These are phyloP conservation scores for Tinospora cordifolia DNA, from an alignment of 164 flowering plant species.

Conservation along the genomic window DNA sequence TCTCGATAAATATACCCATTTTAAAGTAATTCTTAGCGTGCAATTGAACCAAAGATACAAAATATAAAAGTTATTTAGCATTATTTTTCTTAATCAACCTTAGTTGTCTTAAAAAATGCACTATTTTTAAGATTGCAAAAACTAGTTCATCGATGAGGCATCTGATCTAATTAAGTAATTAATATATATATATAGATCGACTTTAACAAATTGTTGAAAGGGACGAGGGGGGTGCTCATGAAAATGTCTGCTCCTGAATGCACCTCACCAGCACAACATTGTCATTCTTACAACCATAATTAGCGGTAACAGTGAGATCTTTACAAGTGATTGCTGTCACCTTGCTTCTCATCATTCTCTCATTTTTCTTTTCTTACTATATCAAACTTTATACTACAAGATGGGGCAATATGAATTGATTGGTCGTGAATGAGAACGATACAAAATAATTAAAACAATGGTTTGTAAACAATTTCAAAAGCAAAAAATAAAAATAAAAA, in stretches of 20 bases:
- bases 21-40: too few relatives aligned
- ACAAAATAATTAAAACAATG: conserved; percentile 12
- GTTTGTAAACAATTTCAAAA: not conserved
- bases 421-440: conserved; percentile 20
- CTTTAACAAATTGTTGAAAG: not conserved
- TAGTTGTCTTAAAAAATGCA: too few relatives aligned
- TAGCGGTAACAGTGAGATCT: conserved; percentile 22
- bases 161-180: too few relatives aligned
- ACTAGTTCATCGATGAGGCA: too few relatives aligned
- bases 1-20: too few relatives aligned
- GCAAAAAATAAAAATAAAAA: not conserved
- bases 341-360: conserved; percentile 44
- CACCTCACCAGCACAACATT: conserved; percentile 40
- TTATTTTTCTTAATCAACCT: too few relatives aligned
- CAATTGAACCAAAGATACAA: too few relatives aligned
- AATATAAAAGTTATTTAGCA: too few relatives aligned
- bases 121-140: too few relatives aligned
- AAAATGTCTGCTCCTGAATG: conserved; percentile 3
- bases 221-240: not conserved
- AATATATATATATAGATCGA: not conserved
- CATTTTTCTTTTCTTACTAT: not conserved
- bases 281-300: conserved; percentile 32
- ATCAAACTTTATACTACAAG: not conserved
- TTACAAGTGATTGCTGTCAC: conserved; percentile 22
- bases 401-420: conserved; percentile 14